Base-by-base conservation (phyloP, 768 basidiomycete genomes). In the Austroboletus eburneus region DNA sequence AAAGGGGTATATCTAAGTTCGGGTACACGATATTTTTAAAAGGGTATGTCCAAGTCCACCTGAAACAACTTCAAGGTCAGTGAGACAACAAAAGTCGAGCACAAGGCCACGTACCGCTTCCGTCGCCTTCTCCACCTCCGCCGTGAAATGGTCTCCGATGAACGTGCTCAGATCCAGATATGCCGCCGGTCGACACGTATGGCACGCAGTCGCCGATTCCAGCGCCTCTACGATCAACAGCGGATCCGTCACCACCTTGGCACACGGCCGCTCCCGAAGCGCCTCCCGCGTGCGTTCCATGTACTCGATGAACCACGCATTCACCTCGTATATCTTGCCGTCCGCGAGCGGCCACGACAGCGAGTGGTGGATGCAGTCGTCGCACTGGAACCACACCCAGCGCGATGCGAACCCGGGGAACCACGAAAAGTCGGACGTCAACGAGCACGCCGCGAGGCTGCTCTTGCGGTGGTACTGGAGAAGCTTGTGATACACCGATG, bases 361-460 rank as follows among this genome's bases (percentile, higher is more conserved):
- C 18, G 54, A 42, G 46, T 66, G 64, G 45, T 67, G 64, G 24
- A 68, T 44, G n/a, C 64, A 66, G 29, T 66, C 64, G 9, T 70
- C 69, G 13, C 66, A 69, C 48, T 70, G 68, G 59, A 69, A 69
- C 60, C 65, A 69, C 36, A 67, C 59, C 59, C 62, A 70, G 24
- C 69, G 68, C 37, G 65, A 66, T 5, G 65, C 65, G 18, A 68
- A 66, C 13, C 52, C 57, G 1, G 60, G 69, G 52, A 69, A 68
- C 67, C 65, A 69, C 44, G 65, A 61, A 45, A 67, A 69, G 51
- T 65, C 65, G 12, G 61, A 60, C 27, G 65, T 68, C 27, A 69
- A 61, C 41, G 57, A 56, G 51, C 56, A 56, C 24, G 57, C 56
- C 27, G 57, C 59, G 20, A 65, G 40, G 42, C 67, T 62, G 46